Evolutionary conservation across 805 yeast species (phyloP).

Genomic region (Candida lessepsii): DNA sequence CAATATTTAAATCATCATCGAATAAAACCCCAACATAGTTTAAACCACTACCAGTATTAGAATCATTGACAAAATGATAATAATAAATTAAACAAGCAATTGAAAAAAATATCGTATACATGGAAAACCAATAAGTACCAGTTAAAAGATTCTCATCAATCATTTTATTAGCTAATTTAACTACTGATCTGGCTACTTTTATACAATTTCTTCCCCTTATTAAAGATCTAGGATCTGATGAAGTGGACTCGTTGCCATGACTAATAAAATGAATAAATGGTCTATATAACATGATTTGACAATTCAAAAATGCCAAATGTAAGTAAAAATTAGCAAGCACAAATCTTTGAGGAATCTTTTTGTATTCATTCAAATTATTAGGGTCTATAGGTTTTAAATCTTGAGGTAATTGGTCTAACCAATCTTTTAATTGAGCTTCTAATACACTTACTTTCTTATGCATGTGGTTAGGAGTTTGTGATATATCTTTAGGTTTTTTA

Average conservation of each 20-base stretch:
- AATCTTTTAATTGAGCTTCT: constrained; percentile 65
- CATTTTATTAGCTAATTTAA: constrained; percentile 78
- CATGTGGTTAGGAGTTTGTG: constrained; percentile 32
- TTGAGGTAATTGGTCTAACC: constrained; percentile 70
- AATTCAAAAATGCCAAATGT: constrained; percentile 70
- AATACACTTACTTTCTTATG: constrained; percentile 54
- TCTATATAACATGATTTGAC: constrained; percentile 76
- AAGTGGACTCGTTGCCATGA: constrained; percentile 42
- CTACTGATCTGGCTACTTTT: constrained; percentile 78
- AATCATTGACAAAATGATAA: constrained; percentile 51
- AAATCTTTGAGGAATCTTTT: constrained; percentile 51
- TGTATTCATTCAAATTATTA: constrained; percentile 17
- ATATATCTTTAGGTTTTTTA: constrained; percentile 13
- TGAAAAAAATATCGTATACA: constrained; percentile 84
- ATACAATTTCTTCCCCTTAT: constrained; percentile 81
- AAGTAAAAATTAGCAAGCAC: constrained; percentile 72
- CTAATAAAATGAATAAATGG: constrained; percentile 86
- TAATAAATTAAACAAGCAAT: constrained; percentile 84
- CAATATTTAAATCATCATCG: constrained; percentile 45
- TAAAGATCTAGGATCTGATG: constrained; percentile 56
- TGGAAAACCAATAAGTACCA: constrained; percentile 91
- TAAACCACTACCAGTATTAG: constrained; percentile 25
- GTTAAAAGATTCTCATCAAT: constrained; percentile 65
- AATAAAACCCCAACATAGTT: constrained; percentile 46
- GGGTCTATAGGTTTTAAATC: constrained; percentile 77